A percentile compares a stretch with the other conserved stretches of the same genome.
Conservation (phyloP, 1,284 basidiomycete species). For the Malassezia brasiliensis region DNA sequence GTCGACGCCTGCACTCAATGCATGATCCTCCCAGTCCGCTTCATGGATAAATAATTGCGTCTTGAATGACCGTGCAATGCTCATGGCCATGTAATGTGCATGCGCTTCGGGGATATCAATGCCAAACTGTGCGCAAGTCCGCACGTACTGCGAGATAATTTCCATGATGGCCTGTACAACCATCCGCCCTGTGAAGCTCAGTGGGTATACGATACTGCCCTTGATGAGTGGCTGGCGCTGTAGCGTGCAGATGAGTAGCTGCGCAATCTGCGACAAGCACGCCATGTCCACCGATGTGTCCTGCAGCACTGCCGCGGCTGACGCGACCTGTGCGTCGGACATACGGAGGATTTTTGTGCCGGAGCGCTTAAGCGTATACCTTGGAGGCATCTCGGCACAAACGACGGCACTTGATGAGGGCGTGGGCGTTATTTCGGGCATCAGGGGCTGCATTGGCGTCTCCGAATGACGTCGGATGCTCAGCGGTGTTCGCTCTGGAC, state of each 20-base stretch:
- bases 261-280: conserved; percentile 74
- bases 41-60: conserved; percentile 91
- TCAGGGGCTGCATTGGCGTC: background rate
- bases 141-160: conserved; percentile 21
- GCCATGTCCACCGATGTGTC: conserved; percentile 61
- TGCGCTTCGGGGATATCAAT: conserved; percentile 2
- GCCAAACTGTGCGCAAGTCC: conserved; percentile 12
- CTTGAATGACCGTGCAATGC: conserved; percentile 78
- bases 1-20: conserved; percentile 77
- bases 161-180: conserved; percentile 34
- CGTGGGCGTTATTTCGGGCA: background rate
- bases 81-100: conserved; percentile 65
- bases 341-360: background rate
- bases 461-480: too few relatives aligned
- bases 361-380: background rate
- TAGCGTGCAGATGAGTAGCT: conserved; percentile 75
- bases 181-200: conserved; percentile 43
- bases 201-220: conserved; percentile 41
- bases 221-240: conserved; percentile 69
- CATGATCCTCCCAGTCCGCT: conserved; percentile 82
- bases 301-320: background rate
- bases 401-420: background rate
- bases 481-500: too few relatives aligned
- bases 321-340: background rate
- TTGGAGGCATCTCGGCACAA: background rate